Evolutionary conservation across 495 filamentous ascomycete species (phyloP).

Genomic region (Articulospora tetracladia): DNA sequence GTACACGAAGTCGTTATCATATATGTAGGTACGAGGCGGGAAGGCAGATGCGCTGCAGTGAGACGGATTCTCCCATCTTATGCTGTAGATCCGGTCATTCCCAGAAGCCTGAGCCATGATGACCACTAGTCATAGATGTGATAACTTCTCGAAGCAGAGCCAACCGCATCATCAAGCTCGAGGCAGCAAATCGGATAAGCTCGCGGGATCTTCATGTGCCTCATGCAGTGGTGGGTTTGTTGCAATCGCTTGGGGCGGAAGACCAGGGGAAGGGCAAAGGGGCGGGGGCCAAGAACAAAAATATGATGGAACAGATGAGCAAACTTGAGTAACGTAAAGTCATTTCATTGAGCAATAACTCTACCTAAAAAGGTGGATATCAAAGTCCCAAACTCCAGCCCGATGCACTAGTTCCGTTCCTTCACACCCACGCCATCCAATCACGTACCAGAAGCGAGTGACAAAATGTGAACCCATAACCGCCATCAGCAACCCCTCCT

Average conservation of each 20-base stretch:
- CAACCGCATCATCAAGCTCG: constrained; percentile 7
- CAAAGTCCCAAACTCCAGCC: constrained; percentile 1
- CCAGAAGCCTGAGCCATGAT: too few species aligned
- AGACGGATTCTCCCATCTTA: constrained; percentile 2
- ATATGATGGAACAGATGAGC: background rate
- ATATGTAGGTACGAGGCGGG: too few species aligned
- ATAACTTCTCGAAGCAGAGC: constrained; percentile 7
- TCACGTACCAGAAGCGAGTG: background rate
- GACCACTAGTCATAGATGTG: background rate
- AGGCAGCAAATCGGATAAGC: background rate
- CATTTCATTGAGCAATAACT: background rate
- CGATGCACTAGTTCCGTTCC: background rate
- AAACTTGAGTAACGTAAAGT: background rate
- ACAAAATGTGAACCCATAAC: constrained; percentile 10
- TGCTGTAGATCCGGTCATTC: too few species aligned
- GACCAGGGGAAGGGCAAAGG: background rate
- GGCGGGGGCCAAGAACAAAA: background rate
- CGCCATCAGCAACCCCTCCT: constrained; percentile 1
- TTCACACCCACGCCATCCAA: constrained; percentile 5
- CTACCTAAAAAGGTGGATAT: background rate
- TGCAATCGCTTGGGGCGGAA: too few species aligned
- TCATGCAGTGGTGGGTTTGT: too few species aligned
- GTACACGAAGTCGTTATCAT: too few species aligned
- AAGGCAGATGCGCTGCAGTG: background rate
- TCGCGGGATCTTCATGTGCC: too few species aligned